Evolutionary conservation across 208 protist species (phyloP), one percentile per base, ranked within the genome.

Genomic region (Crithidia expoeki): DNA sequence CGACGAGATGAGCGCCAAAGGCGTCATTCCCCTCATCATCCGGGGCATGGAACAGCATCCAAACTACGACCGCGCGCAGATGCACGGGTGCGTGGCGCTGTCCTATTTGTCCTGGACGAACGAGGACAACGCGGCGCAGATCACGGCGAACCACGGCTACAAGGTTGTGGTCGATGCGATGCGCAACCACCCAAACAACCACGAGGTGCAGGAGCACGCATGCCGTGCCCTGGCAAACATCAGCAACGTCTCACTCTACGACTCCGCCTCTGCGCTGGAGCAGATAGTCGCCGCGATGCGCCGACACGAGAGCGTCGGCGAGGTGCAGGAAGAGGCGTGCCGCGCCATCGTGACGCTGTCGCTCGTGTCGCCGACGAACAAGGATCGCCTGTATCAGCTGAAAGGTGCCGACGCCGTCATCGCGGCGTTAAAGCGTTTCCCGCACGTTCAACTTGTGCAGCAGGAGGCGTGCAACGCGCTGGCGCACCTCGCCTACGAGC

Each of bases 71-170:
- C 76, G 90, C 19, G 93, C 88, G 36, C 89, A 95, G 79, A 91
- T 96, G 86, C 93, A 97, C 77, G 90, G 89, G 34, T 96, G 90
- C 63, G 85, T 94, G n/a, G 93, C 90, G 33, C 79, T 97, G 49
- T 95, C 93, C 40, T 97, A 97, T 74, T 83, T 97, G 36, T 95
- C 90, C 0, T 97, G 93, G 91, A 94, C 90, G 25, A 95, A 92
- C 76, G 84, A 94, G 64, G 71, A 65, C 32, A 94, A 95, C 72
- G 89, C 93, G 10, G 74, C 82, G 40, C 78, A 92, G 57, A 96
- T 97, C 76, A 88, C 84, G 28, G 81, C 76, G 36, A 85, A 92
- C 51, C 64, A 80, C 27, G 93, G 93, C 17, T 95, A 95, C 76
- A 81, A 82, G 67, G 86, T 89, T 9, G 81, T 97, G 28, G 80